phyloP scores from a whole-genome alignment of 305 asterid genomes.

The Fraxinus nigra region DNA sequence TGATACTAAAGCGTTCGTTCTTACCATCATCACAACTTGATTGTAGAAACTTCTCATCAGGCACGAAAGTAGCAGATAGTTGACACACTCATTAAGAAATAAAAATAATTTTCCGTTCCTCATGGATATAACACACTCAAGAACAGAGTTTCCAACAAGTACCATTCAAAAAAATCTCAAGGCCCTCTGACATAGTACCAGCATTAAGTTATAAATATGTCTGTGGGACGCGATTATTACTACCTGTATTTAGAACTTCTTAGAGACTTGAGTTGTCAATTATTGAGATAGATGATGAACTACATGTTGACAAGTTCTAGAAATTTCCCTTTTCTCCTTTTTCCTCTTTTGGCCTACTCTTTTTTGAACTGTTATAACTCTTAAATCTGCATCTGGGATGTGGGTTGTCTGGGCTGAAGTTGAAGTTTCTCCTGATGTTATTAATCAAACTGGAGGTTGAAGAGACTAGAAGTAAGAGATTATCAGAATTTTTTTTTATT shows the following conservation, averaged over 20 bases:
- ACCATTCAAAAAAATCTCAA: neutral
- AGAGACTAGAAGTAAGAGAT: neutral
- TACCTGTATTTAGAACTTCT: neutral
- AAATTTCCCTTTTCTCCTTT: neutral
- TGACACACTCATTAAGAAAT: neutral
- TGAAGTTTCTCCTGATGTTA: neutral
- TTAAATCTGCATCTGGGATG: neutral
- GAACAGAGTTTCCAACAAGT: neutral
- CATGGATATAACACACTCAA: neutral
- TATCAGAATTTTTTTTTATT: neutral
- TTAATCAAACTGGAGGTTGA: neutral
- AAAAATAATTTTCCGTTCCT: neutral
- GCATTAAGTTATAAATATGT: neutral
- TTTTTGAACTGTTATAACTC: neutral
- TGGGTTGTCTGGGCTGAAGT: neutral
- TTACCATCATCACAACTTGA: neutral
- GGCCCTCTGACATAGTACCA: neutral
- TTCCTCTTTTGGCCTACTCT: neutral
- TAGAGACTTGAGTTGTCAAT: neutral
- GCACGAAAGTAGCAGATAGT: neutral
- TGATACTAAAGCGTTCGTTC: neutral
- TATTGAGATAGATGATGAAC: neutral
- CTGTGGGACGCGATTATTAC: neutral
- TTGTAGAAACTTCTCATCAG: neutral
- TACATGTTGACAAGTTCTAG: neutral